Evolutionary conservation across 2,329 filamentous ascomycete genomes (phyloP).

Genomic region (Xylogone sp.): DNA sequence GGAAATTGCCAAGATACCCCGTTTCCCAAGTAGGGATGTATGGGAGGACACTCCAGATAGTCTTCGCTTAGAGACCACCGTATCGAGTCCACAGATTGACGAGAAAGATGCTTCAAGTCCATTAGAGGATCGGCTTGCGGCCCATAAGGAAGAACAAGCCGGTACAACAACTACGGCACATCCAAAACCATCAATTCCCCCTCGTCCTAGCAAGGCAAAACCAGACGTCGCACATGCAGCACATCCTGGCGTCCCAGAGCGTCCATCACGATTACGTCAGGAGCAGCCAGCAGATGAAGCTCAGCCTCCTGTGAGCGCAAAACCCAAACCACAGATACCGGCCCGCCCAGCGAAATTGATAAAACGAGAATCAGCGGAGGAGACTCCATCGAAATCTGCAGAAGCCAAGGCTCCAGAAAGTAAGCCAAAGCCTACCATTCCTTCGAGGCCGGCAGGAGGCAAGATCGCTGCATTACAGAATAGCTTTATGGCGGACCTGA

Average conservation of each 20-base stretch:
- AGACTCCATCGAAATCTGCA: constrained; percentile 22
- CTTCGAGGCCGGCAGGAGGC: constrained; percentile 69
- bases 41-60: constrained; percentile 95
- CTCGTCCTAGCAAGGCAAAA: constrained; percentile 41
- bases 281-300: constrained; percentile 8
- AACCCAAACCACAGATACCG: constrained; percentile 59
- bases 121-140: constrained; percentile 32
- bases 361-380: constrained; percentile 34
- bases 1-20: constrained; percentile 51
- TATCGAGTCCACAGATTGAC: constrained; percentile 52
- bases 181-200: constrained; percentile 53
- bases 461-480: constrained; percentile 92
- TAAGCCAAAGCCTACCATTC: constrained; percentile 81
- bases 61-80: constrained; percentile 72
- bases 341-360: constrained; percentile 55
- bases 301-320: constrained; percentile 38
- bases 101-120: constrained; percentile 35
- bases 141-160: background rate
- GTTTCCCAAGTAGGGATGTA: constrained; percentile 88
- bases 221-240: constrained; percentile 23
- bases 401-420: constrained; percentile 36
- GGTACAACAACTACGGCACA: constrained; percentile 40
- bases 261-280: constrained; percentile 14
- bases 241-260: constrained; percentile 25
- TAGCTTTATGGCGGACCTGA: constrained; percentile 89